Base-by-base conservation (phyloP, 2,329 filamentous ascomycete species). In the Diplodia intermedia region DNA sequence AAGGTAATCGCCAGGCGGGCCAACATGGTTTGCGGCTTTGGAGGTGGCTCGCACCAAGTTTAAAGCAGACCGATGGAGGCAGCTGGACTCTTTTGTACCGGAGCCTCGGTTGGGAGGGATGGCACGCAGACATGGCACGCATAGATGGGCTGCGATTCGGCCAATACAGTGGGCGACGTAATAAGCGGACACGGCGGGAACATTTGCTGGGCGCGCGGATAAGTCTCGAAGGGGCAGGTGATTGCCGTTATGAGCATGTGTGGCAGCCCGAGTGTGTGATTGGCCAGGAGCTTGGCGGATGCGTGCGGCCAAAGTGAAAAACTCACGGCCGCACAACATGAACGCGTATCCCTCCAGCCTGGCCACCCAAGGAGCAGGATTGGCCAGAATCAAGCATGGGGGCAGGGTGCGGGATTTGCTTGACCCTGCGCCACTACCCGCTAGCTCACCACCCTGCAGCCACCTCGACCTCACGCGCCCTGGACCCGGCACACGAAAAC, bases 171-270 rank as follows among this genome's bases (percentile, higher is more conserved):
- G 18, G 56, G 6, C 20, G 9, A 26, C 14, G 12, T 29, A 43
- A 60, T 60, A 60, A 60, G 56, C 56, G 56, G 56, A 23, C 56
- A 47, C 12, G 36, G 31, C 57, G 57, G 40, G 57, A 36, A 36
- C 40, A 12, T 36, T 62, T 18, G 2, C 15, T 18, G 9, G 43
- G 43, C 11, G 23, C 20, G 60, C 38, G 29, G 60, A 26, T 49
- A 63, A 38, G 43, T 49, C 29, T n/a, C 9, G 20, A 63, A 23
- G 12, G 11, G 60, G 60, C 20, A 63, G 60, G 60, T 63, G 60
- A 49, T n/a, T 23, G n/a, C 60, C 11, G 26, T 38, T 29, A 23
- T 38, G 60, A 52, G 47, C 60, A 52, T 52, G 60, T 63, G 60
- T 36, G 47, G 31, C 29, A 15, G 47, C 26, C 31, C 31, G 43